Conservation (phyloP, 139 green algal genomes). For the Diplosphaera chodatii region DNA sequence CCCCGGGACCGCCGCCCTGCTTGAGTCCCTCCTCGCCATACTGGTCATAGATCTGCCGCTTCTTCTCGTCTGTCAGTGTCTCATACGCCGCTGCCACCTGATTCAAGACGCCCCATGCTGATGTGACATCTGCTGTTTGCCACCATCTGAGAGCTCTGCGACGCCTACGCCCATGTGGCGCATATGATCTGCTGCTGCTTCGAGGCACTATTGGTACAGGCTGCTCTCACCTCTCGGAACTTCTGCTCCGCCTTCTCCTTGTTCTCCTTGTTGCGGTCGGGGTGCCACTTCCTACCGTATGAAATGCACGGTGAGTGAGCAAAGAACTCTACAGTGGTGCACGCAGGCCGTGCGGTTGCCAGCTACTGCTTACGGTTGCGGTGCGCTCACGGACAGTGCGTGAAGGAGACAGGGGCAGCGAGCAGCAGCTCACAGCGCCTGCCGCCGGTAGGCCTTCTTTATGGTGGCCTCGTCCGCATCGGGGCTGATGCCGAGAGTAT, state of each 20-base stretch:
- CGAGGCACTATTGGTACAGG: neutral
- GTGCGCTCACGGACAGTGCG: too few species aligned
- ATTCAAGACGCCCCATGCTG: neutral
- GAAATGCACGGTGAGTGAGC: too few species aligned
- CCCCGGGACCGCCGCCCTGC: slow-evolving; percentile 16
- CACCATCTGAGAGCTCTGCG: too few species aligned
- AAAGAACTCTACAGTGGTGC: too few species aligned
- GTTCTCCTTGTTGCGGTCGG: slow-evolving; percentile 74
- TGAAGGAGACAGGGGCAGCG: too few species aligned
- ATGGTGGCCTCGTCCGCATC: slow-evolving; percentile 74
- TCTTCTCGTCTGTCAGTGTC: slow-evolving; percentile 69
- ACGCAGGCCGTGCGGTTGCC: too few species aligned
- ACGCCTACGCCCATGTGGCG: too few species aligned
- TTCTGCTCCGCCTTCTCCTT: slow-evolving; percentile 69
- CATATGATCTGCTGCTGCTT: neutral
- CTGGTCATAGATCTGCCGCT: slow-evolving; percentile 72
- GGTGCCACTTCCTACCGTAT: slow-evolving; percentile 65
- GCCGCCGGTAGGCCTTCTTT: slow-evolving; percentile 74
- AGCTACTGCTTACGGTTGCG: too few species aligned
- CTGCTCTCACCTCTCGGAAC: slow-evolving; percentile 53
- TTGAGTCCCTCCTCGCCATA: slow-evolving; percentile 70
- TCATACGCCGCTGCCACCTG: slow-evolving; percentile 74
- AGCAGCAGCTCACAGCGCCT: slow-evolving; percentile 54
- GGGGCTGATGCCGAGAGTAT: slow-evolving; percentile 46
- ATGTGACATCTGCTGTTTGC: too few species aligned